Evolutionary conservation across 352 stramenopile genomes (phyloP), one percentile per base, ranked within the genome.

Genomic region (Pythium plurisporium): DNA sequence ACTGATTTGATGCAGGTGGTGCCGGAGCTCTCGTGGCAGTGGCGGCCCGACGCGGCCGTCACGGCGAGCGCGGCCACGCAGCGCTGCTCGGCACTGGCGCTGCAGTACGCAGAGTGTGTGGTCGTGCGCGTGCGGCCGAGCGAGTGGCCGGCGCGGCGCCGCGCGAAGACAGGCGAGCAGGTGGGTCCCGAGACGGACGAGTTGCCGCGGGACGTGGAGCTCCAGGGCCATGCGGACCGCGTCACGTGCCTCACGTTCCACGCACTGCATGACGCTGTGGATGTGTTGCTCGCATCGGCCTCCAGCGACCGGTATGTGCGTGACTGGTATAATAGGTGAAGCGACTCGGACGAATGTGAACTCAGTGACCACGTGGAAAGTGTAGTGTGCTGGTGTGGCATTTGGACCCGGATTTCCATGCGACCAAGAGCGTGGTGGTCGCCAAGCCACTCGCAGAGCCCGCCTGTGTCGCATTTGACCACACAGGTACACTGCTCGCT

Each of bases 341-440:
- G n/a, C 36, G 15, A 10, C 36, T 22, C 36, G 15, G 36, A 42
- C 36, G 19, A 25, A 22, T 5, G 17, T 22, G 17, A 5, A 43
- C n/a, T n/a, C n/a, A n/a, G n/a, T n/a, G n/a, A n/a, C n/a, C n/a
- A n/a, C n/a, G n/a, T n/a, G n/a, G n/a, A n/a, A n/a, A n/a, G n/a
- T 7, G 25, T 27, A 92, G 82, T 49, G 73, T 87, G 2, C 43
- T 92, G 2, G 76, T 87, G 19, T 92, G 82, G 82, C 70, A 70
- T 19, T 26, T 92, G 23, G 47, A 73, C 47, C 62, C 53, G 8
- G 55, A 46, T 10, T 56, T 60, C 10, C 55, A 61, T 1, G 63
- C 74, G 3, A 53, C 43, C 17, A 73, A 83, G 58, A 58, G 33
- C 15, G 59, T 80, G 48, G 22, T 91, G 15, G 60, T 84, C 10